Evolutionary conservation across 176 grass and related monocot species (phyloP).

Genomic region (Triticum timopheevii): DNA sequence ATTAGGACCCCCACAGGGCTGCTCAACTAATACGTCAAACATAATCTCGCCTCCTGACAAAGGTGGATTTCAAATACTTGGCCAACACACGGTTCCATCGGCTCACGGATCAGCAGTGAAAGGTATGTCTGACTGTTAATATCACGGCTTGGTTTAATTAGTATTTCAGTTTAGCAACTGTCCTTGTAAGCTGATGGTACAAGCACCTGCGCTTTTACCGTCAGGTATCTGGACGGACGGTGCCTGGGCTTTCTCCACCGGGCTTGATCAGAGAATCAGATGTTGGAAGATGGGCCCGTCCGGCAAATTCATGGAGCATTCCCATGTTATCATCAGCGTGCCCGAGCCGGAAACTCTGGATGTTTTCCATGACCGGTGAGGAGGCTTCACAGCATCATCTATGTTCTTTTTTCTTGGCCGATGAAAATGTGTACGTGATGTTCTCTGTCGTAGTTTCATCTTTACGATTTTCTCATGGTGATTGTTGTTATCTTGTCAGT

Average conservation of each 20-base stretch:
- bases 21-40: not conserved
- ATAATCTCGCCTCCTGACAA: slow-evolving; percentile 8
- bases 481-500: slow-evolving; percentile 31
- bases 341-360: slow-evolving; percentile 94
- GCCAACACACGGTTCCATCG: slow-evolving; percentile 48
- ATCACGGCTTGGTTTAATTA: not conserved
- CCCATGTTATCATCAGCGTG: slow-evolving; percentile 70
- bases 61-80: slow-evolving; percentile 32
- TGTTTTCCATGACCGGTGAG: slow-evolving; percentile 52
- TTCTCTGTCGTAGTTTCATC: not conserved
- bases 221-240: slow-evolving; percentile 89
- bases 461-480: not conserved
- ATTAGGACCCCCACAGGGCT: slow-evolving; percentile 31
- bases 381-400: not conserved
- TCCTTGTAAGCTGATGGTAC: not conserved
- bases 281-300: slow-evolving; percentile 54
- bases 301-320: slow-evolving; percentile 47
- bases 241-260: slow-evolving; percentile 74
- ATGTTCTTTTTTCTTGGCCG: not conserved
- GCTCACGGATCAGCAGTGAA: slow-evolving; percentile 92
- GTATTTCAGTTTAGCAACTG: not conserved
- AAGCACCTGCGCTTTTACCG: not conserved
- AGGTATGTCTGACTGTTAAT: slow-evolving; percentile 48
- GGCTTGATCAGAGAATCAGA: slow-evolving; percentile 89
- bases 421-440: not conserved